Base-by-base conservation (phyloP, 768 basidiomycete species). In the Cytidiella melzeri region DNA sequence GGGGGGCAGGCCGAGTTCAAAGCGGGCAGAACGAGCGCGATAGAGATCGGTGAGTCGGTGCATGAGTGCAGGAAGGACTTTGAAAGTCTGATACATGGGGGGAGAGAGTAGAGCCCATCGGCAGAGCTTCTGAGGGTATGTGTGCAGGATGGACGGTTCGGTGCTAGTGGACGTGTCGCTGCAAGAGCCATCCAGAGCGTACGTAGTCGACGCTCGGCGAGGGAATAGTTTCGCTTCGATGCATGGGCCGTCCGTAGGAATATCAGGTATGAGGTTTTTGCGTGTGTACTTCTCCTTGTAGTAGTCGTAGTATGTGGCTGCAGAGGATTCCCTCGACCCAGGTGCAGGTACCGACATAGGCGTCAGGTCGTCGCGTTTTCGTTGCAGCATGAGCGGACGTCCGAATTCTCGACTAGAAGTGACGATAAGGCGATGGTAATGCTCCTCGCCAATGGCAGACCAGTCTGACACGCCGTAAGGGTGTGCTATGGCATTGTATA, bases 11-110 rank as follows among this genome's bases (percentile, higher is more conserved):
- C 73, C 70, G 26, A 92, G 74, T 37, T 76, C 72, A 13, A 70
- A 43, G 19, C 76, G 74, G 12, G 77, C 75, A 47, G 69, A 63
- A 13, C 65, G 73, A 7, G 69, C 82, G 18, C 87, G 81, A 64
- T 81, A 87, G 4, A 79, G 59, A 57, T 81, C 79, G 2, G 80
- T 83, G 45, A 89, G 64, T 15, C 81, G 81, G 52, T 79, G 80
- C 48, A 79, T 79, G 11, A 94, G 69, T 4, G 74, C 73, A 4
- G 92, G 89, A 11, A 91, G 66, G 24, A 84, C 56, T 42, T 71
- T 63, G 57, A 86, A 82, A 1, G 77, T 70, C 11, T 64, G 65
- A 39, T 71, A 75, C 26, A 87, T 64, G 36, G 68, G 66, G 41
- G 65, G 61, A 1, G 84, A 69, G 48, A 92, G 67, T 20, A 69